These are phyloP conservation scores for Gastroboletus turbinatus DNA, from an alignment of 1,284 basidiomycete species.

Conservation along the genomic window DNA sequence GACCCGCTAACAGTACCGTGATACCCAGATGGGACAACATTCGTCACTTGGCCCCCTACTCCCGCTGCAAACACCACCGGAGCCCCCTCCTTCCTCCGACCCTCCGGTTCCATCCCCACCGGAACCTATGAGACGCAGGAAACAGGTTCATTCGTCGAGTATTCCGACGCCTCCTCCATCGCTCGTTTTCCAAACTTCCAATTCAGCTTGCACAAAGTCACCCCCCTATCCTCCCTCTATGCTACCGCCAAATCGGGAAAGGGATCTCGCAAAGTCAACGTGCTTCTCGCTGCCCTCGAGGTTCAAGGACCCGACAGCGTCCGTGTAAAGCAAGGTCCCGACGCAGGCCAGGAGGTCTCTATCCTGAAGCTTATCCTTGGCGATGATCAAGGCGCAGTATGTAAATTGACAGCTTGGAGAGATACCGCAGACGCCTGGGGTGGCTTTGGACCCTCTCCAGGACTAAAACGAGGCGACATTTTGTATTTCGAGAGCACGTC, in stretches of 20 bases:
- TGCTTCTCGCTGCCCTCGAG: conserved; percentile 67
- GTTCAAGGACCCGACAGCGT: conserved; percentile 71
- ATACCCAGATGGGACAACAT: conserved; percentile 43
- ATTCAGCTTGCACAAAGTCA: conserved; percentile 58
- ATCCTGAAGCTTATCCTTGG: conserved; percentile 67
- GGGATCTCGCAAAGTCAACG: conserved; percentile 45
- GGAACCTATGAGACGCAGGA: conserved; percentile 49
- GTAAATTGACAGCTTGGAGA: conserved; percentile 74
- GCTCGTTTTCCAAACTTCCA: conserved; percentile 65
- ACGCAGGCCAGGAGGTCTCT: conserved; percentile 65
- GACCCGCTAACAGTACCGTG: conserved; percentile 3
- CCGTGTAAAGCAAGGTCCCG: conserved; percentile 59
- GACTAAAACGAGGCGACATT: conserved; percentile 66
- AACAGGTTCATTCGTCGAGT: conserved; percentile 42
- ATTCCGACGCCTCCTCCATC: conserved; percentile 66
- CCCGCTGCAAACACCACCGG: conserved; percentile 23
- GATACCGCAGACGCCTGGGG: conserved; percentile 72
- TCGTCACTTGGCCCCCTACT: conserved; percentile 59
- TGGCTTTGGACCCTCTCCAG: conserved; percentile 39
- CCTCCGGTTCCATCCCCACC: conserved; percentile 30
- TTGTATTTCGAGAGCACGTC: conserved; percentile 65
- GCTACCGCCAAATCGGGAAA: conserved; percentile 22
- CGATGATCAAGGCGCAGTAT: conserved; percentile 62
- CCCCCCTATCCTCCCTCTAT: conserved; percentile 44
- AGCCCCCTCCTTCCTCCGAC: conserved; percentile 33